Evolutionary conservation across 306 rosid genomes (phyloP).

Genomic region (Glycine latifolia): DNA sequence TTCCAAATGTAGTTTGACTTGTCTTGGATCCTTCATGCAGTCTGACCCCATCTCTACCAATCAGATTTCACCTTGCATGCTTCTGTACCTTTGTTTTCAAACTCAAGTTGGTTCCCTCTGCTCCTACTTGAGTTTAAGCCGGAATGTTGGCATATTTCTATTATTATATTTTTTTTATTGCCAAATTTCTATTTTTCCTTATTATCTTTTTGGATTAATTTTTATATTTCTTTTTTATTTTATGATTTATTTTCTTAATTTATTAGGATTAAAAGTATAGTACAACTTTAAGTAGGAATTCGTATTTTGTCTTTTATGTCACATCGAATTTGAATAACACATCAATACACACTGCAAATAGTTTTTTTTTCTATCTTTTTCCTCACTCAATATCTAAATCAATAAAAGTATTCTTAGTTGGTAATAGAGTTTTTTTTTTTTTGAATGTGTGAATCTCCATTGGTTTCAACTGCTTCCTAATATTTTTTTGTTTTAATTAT

Average conservation of each 20-base stretch:
- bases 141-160: neutral
- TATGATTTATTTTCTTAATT: neutral
- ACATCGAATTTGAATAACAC: neutral
- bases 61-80: neutral
- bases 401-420: neutral
- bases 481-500: neutral
- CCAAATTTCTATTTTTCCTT: neutral
- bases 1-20: neutral
- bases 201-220: neutral
- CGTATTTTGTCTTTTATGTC: neutral
- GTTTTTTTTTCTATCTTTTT: neutral
- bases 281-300: neutral
- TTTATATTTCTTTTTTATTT: neutral
- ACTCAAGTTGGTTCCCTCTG: neutral
- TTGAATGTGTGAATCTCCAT: constrained; percentile 12
- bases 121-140: neutral
- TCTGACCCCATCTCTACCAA: neutral
- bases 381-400: neutral
- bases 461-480: neutral
- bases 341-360: neutral
- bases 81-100: neutral
- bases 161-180: neutral
- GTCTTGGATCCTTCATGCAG: neutral
- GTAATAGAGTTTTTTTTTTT: neutral
- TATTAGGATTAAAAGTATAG: neutral